Evolutionary conservation across 495 filamentous ascomycete genomes (phyloP).

Genomic region (Halenospora varia): DNA sequence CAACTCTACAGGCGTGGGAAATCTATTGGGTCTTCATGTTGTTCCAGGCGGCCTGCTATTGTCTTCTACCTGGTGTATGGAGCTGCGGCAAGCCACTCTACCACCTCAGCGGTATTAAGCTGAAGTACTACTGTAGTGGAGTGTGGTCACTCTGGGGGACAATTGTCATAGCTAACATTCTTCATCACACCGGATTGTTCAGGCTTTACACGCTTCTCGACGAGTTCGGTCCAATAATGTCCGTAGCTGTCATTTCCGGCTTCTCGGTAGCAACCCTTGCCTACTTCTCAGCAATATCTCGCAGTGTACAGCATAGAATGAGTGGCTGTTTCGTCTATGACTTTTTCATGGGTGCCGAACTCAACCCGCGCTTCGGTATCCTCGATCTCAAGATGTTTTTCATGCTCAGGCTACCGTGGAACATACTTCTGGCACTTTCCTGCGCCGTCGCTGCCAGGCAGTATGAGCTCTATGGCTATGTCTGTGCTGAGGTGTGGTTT

Average conservation of each 20-base stretch:
- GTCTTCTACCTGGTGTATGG: slow-evolving; percentile 79
- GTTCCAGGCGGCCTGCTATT: slow-evolving; percentile 76
- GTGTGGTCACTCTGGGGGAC: slow-evolving; percentile 84
- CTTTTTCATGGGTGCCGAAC: slow-evolving; percentile 98
- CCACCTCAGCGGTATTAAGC: slow-evolving; percentile 74
- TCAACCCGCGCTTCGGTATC: slow-evolving; percentile 90
- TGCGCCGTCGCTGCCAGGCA: slow-evolving; percentile 78
- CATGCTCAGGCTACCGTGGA: slow-evolving; percentile 96
- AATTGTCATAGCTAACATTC: slow-evolving; percentile 56
- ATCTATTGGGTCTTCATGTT: slow-evolving; percentile 93
- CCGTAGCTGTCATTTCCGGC: slow-evolving; percentile 85
- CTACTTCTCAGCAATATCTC: slow-evolving; percentile 75
- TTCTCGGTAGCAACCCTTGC: slow-evolving; percentile 75
- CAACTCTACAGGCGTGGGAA: slow-evolving; percentile 72
- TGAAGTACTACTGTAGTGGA: slow-evolving; percentile 91
- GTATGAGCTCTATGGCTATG: slow-evolving; percentile 86
- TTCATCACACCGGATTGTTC: slow-evolving; percentile 83
- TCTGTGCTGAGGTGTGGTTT: slow-evolving; percentile 85
- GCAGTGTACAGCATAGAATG: slow-evolving; percentile 87
- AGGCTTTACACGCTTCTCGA: slow-evolving; percentile 91
- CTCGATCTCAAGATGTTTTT: slow-evolving; percentile 99
- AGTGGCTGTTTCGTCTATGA: slow-evolving; percentile 89
- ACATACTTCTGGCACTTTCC: slow-evolving; percentile 78
- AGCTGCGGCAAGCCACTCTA: slow-evolving; percentile 81
- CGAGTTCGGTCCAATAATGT: slow-evolving; percentile 88